Evolutionary conservation across 345 rosid genomes (phyloP), one percentile per base, ranked within the genome.

Genomic region (Eucalyptus erythrocorys): DNA sequence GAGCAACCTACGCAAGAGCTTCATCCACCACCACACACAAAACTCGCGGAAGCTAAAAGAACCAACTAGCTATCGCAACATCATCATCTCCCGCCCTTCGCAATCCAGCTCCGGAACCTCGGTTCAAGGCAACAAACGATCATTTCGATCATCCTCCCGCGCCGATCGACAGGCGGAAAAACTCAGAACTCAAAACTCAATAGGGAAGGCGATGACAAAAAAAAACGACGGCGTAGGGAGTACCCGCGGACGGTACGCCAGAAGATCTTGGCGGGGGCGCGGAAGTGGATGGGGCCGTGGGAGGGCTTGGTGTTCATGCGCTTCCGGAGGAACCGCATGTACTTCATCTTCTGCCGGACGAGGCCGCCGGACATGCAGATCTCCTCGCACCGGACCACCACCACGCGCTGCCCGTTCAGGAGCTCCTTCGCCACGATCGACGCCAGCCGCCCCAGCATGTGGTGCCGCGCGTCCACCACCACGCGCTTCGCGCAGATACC

Each of bases 261-360:
- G 90, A 97, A 92, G 95, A 96, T 97, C 94, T 97, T 97, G 50
- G 98, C 92, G 21, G 99, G 98, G 76, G 98, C 95, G 13, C 99
- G 93, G 95, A 97, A 96, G 87, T 96, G 98, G 90, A 97, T 95
- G 87, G 98, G 98, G 51, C 99, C 99, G 24, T 96, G 98, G 68
- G 99, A 97, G 45, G 99, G 99, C 88, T 97, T 97, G 43, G 99
- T 97, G 93, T 96, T 96, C 99, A 96, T 97, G 47, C 97, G 96
- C 92, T 96, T 95, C 88, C 99, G 93, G 34, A 97, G 95, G 90
- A 97, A 97, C 87, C 99, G 88, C 94, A 95, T 86, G 93, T 94
- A 96, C 95, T 97, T 97, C 99, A 96, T 96, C 91, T 97, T 97
- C 94, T 97, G 97, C 16, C 99, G 89, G 40, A 95, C 99, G 32